These are phyloP conservation scores for Neofusicoccum sp. DNA, from an alignment of 2,329 filamentous ascomycete genomes.

Conservation along the genomic window DNA sequence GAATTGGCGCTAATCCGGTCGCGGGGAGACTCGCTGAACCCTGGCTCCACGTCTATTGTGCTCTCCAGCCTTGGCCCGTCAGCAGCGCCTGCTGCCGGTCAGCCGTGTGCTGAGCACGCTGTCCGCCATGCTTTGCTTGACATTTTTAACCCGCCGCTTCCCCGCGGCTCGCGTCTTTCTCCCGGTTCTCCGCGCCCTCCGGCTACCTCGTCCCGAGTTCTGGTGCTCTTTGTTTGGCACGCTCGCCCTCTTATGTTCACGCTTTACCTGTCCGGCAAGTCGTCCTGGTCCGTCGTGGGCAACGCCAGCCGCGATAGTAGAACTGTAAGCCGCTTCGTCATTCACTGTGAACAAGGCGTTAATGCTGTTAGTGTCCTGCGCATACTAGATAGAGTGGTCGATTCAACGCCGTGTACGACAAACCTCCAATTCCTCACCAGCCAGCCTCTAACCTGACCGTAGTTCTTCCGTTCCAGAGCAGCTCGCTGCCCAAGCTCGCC, in stretches of 20 bases:
- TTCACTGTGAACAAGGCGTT: not conserved
- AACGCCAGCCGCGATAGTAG: not conserved
- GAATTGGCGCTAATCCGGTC: constrained; percentile 11
- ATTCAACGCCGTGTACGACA: not conserved
- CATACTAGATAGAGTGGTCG: not conserved
- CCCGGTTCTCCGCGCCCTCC: not conserved
- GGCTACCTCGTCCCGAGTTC: not conserved
- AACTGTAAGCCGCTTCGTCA: not conserved
- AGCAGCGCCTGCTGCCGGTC: constrained; percentile 19
- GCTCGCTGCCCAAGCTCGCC: not conserved
- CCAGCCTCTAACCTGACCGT: not conserved
- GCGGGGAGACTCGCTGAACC: constrained; percentile 11
- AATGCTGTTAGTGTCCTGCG: not conserved
- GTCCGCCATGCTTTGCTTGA: constrained; percentile 17
- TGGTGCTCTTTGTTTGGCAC: constrained; percentile 1
- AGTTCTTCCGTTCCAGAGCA: not conserved
- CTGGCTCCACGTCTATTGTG: not conserved
- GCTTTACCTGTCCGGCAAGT: not conserved
- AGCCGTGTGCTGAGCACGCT: constrained; percentile 5
- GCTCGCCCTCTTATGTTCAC: not conserved
- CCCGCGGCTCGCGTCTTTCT: constrained; percentile 4
- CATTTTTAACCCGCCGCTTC: constrained; percentile 14
- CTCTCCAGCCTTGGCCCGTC: constrained; percentile 13
- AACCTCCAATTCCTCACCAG: not conserved
- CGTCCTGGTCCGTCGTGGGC: not conserved